Evolutionary conservation across 345 rosid species (phyloP), one percentile per base, ranked within the genome.

Genomic region (Tarenaya hassleriana): DNA sequence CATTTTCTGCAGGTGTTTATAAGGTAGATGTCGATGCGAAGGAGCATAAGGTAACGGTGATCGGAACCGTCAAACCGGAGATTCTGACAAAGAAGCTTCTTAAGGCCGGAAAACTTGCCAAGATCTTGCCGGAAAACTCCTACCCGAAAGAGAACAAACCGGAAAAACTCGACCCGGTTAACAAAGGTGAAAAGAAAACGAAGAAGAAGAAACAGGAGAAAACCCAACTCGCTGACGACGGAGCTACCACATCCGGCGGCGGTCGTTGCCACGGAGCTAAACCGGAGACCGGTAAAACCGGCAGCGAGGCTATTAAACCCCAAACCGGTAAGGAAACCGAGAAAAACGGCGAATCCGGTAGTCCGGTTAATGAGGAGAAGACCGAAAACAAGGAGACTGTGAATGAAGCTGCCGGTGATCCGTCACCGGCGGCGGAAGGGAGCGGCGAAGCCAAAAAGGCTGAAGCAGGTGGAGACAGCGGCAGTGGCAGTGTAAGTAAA

Each of bases 21-120:
- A 63, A 51, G 13, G 73, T 75, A 33, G 64, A 73, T 1, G 69
- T 84, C 56, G 89, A 89, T 63, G 66, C 77, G 71, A 72, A 56
- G 55, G 84, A 66, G 52, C 86, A 86, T 1, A 86, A 75, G 27
- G 95, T 78, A 6, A 77, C 66, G 4, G 90, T 89, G 13, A 65
- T 52, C 4, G 90, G 92, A 7, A 80, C 76, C 46, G 71, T 73
- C 4, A 58, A 74, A 24, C 74, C 77, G 0, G 71, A 61, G 15
- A 73, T 77, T 55, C 71, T 89, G 45, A 64, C 83, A 59, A 81
- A 74, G 75, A 86, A 77, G 57, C 79, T 89, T 40, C 63, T 40
- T 39, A 83, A 75, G 55, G 57, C 80, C 7, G 90, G 90, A n/a
- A 89, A 82, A 55, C 73, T 69, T 35, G 97, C 90, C 9, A 81